phyloP scores from a whole-genome alignment of 495 filamentous ascomycete species.

The Amphirosellinia nigrospora region DNA sequence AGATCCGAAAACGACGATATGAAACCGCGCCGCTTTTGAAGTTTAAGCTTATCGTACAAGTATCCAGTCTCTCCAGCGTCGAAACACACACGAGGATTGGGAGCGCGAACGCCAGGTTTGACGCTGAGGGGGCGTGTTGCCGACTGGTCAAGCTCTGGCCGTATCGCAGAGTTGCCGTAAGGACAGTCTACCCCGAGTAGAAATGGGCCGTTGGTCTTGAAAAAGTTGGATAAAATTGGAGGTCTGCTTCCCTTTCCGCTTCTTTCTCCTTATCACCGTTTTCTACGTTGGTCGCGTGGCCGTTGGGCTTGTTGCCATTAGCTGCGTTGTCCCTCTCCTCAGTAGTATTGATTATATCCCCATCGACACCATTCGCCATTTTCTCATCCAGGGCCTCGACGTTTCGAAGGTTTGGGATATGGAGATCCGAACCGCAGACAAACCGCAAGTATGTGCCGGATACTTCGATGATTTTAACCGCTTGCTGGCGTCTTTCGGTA shows the following conservation, averaged over 20 bases:
- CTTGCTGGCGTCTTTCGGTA: slow-evolving; percentile 41
- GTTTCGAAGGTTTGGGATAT: slow-evolving; percentile 30
- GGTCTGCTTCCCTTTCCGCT: slow-evolving; percentile 17
- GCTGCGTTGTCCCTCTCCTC: no score
- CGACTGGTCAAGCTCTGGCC: slow-evolving; percentile 7
- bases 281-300: neutral
- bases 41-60: slow-evolving; percentile 40
- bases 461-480: slow-evolving; percentile 40
- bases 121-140: slow-evolving; percentile 9
- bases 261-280: neutral
- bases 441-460: slow-evolving; percentile 46
- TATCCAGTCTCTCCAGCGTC: slow-evolving; percentile 36
- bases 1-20: slow-evolving; percentile 44
- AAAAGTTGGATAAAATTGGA: slow-evolving; percentile 36
- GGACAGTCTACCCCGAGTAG: slow-evolving; percentile 37
- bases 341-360: neutral
- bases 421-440: slow-evolving; percentile 38
- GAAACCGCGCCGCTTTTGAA: slow-evolving; percentile 31
- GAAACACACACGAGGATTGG: slow-evolving; percentile 46
- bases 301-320: neutral
- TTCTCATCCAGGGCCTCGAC: slow-evolving; percentile 9
- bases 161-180: slow-evolving; percentile 22
- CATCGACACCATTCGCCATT: neutral
- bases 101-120: slow-evolving; percentile 42
- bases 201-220: slow-evolving; percentile 34